A percentile compares a stretch with the other conserved stretches of the same genome.
phyloP scores from a whole-genome alignment of 2,329 filamentous ascomycete species.

The Fusarium nodosum region DNA sequence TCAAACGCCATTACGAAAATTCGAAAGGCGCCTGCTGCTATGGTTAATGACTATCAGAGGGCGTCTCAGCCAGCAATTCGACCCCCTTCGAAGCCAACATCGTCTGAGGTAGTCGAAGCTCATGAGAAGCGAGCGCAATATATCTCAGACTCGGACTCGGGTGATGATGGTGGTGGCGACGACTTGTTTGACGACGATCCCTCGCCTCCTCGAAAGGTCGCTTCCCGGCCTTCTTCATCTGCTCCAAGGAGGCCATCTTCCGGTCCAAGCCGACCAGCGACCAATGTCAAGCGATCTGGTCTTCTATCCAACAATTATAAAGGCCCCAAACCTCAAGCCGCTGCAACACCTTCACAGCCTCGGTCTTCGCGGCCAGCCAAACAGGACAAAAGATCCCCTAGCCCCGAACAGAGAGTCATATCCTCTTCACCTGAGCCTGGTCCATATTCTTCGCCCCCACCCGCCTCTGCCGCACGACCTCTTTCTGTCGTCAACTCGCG shows the following conservation, averaged over 20 bases:
- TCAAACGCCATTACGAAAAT: constrained; percentile 58
- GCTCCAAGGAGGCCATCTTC: constrained; percentile 41
- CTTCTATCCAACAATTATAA: constrained; percentile 51
- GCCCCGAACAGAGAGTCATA: constrained; percentile 34
- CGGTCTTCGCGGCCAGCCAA: constrained; percentile 19
- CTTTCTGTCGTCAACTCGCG: constrained; percentile 35
- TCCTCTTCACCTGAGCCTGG: constrained; percentile 42
- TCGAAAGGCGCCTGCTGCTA: constrained; percentile 63
- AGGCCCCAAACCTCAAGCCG: constrained; percentile 36
- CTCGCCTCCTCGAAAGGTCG: constrained; percentile 22
- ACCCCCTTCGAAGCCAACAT: constrained; percentile 43
- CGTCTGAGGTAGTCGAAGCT: constrained; percentile 47
- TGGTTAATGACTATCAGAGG: constrained; percentile 67
- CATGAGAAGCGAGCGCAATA: constrained; percentile 56
- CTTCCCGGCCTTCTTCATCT: constrained; percentile 31
- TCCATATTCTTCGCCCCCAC: constrained; percentile 44
- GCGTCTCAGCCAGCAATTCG: constrained; percentile 56
- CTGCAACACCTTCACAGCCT: constrained; percentile 26
- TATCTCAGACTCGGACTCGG: constrained; percentile 58
- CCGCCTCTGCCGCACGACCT: constrained; percentile 20
- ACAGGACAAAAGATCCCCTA: constrained; percentile 26
- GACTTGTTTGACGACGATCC: constrained; percentile 45
- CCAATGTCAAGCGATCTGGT: constrained; percentile 40
- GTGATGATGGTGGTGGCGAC: constrained; percentile 28
- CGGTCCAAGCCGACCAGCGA: constrained; percentile 4